Conservation (phyloP, 495 filamentous ascomycete species). For the Xylaria intraflava region DNA sequence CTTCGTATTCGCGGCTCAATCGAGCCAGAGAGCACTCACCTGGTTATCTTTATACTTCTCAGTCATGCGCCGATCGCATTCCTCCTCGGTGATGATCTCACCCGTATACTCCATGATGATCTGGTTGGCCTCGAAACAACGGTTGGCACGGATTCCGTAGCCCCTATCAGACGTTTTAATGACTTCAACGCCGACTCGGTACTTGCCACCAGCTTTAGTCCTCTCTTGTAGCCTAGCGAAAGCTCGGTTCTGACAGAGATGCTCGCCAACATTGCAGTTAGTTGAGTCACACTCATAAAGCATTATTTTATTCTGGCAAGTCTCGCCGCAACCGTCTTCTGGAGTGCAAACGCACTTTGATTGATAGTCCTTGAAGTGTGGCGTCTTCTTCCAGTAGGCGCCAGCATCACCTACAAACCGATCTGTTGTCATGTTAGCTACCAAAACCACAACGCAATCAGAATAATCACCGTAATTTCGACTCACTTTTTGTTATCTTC, state of each 20-base stretch:
- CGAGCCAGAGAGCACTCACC: conserved; percentile 42
- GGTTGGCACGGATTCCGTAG: conserved; percentile 84
- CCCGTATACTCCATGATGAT: conserved; percentile 98
- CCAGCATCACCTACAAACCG: conserved; percentile 86
- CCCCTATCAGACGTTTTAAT: conserved; percentile 84
- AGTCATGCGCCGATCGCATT: conserved; percentile 89
- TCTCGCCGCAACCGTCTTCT: conserved; percentile 75
- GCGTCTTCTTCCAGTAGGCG: conserved; percentile 76
- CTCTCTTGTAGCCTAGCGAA: conserved; percentile 75
- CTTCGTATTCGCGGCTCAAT: conserved; percentile 6
- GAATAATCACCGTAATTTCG: neutral
- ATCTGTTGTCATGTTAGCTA: conserved; percentile 45
- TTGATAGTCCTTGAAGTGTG: conserved; percentile 62
- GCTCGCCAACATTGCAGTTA: conserved; percentile 71
- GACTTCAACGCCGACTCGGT: conserved; percentile 87
- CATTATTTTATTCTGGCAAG: conserved; percentile 92
- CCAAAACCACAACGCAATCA: conserved; percentile 1
- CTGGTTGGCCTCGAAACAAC: conserved; percentile 79
- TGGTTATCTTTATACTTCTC: conserved; percentile 86
- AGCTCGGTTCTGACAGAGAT: conserved; percentile 73
- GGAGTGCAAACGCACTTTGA: conserved; percentile 71
- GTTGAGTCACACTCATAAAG: conserved; percentile 90
- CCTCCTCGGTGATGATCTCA: conserved; percentile 90
- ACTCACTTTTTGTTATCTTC: conserved; percentile 77
- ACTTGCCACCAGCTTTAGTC: conserved; percentile 71